A percentile compares a stretch with the other conserved stretches of the same genome.
Conservation (phyloP, 2,329 filamentous ascomycete genomes). For the Decorospora gaudefroyi region DNA sequence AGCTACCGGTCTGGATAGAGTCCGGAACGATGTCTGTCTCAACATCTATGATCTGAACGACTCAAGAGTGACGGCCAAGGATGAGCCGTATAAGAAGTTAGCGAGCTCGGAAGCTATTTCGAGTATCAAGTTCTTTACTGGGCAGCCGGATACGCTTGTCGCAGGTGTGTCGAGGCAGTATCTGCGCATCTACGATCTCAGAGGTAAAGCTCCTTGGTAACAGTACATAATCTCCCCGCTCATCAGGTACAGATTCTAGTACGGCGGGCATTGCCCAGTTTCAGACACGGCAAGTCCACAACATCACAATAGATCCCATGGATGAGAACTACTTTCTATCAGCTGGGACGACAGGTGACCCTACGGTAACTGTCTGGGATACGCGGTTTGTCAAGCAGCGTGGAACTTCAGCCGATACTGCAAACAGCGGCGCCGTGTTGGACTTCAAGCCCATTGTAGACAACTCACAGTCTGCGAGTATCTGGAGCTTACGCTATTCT, state of each 20-base stretch:
- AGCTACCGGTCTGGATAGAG: slow-evolving; percentile 78
- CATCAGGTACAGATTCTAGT: slow-evolving; percentile 40
- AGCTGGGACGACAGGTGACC: slow-evolving; percentile 71
- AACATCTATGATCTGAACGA: slow-evolving; percentile 79
- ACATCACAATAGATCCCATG: slow-evolving; percentile 75
- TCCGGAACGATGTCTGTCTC: slow-evolving; percentile 78
- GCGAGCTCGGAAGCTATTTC: slow-evolving; percentile 72
- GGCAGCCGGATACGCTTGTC: slow-evolving; percentile 74
- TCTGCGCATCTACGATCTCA: slow-evolving; percentile 75
- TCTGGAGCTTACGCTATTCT: slow-evolving; percentile 67
- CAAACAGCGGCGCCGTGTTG: slow-evolving; percentile 61
- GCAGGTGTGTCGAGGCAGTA: slow-evolving; percentile 76
- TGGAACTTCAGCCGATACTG: slow-evolving; percentile 51
- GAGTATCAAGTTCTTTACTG: slow-evolving; percentile 79
- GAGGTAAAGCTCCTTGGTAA: slow-evolving; percentile 60
- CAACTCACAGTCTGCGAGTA: slow-evolving; percentile 54
- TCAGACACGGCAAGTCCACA: slow-evolving; percentile 65
- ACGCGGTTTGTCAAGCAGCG: slow-evolving; percentile 58
- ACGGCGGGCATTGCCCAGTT: slow-evolving; percentile 55
- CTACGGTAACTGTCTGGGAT: slow-evolving; percentile 78
- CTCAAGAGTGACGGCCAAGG: slow-evolving; percentile 57
- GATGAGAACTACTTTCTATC: slow-evolving; percentile 86
- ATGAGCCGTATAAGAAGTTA: slow-evolving; percentile 59
- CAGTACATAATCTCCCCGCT: slow-evolving; percentile 10
- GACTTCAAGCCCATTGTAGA: slow-evolving; percentile 61